A percentile compares a stretch with the other conserved stretches of the same genome.
phyloP scores from a whole-genome alignment of 768 basidiomycete species.

The Paxillus rubicundulus region DNA sequence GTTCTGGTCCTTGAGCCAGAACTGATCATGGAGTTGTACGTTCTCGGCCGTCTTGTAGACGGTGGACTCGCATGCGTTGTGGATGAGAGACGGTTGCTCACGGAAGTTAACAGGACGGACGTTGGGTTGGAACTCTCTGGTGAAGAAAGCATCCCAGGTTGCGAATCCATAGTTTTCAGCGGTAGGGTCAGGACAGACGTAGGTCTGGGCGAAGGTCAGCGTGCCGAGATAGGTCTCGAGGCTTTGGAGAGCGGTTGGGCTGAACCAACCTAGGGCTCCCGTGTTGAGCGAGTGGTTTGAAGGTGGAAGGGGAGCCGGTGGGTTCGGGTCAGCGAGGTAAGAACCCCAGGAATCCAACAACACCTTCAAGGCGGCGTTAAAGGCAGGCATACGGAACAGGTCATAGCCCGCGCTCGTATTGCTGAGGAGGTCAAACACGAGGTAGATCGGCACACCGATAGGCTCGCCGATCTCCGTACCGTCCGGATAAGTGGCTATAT shows the following conservation, averaged over 20 bases:
- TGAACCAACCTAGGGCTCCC: not conserved
- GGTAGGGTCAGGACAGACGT: not conserved
- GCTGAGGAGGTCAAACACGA: constrained; percentile 6
- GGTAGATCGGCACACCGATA: too few species aligned
- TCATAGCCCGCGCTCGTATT: constrained; percentile 21
- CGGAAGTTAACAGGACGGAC: constrained; percentile 26
- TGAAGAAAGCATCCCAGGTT: constrained; percentile 57
- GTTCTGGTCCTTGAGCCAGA: constrained; percentile 58
- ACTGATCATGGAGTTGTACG: constrained; percentile 42
- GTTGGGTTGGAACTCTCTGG: constrained; percentile 32
- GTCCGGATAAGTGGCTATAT: too few species aligned
- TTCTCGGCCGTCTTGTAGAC: constrained; percentile 33
- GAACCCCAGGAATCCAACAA: constrained; percentile 3
- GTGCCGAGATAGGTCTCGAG: not conserved
- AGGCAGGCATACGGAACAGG: constrained; percentile 9
- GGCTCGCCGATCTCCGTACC: too few species aligned
- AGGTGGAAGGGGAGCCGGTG: not conserved
- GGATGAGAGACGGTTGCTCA: constrained; percentile 31
- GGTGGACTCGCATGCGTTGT: constrained; percentile 53
- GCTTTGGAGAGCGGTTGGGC: not conserved
- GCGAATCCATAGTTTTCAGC: constrained; percentile 31
- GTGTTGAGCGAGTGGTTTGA: constrained; percentile 5
- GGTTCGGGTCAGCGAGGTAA: constrained; percentile 1
- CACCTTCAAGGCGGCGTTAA: not conserved
- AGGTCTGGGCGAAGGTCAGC: not conserved